Conservation (phyloP, 2,329 filamentous ascomycete species). For the Talaromyces atroroseus region DNA sequence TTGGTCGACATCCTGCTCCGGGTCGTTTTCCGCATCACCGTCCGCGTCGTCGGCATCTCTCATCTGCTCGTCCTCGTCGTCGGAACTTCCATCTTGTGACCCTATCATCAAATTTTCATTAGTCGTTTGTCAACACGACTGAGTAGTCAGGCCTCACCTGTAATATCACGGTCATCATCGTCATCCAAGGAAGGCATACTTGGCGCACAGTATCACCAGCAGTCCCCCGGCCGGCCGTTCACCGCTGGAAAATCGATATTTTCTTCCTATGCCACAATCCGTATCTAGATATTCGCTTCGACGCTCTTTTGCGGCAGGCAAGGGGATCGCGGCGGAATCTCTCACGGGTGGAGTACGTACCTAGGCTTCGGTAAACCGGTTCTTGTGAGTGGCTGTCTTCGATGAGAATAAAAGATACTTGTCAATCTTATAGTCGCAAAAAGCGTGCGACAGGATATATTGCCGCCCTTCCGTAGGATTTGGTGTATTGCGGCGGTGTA, state of each 20-base stretch:
- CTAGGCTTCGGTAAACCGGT: background rate
- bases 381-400: background rate
- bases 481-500: background rate
- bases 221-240: background rate
- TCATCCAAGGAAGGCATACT: conserved; percentile 31
- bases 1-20: conserved; percentile 30
- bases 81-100: conserved; percentile 46
- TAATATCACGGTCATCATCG: conserved; percentile 16
- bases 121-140: background rate
- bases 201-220: background rate
- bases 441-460: background rate
- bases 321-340: background rate
- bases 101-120: conserved; percentile 20
- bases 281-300: background rate
- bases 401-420: background rate
- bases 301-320: background rate
- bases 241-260: background rate
- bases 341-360: background rate
- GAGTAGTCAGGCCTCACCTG: conserved; percentile 6
- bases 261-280: too few species aligned
- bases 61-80: conserved; percentile 46
- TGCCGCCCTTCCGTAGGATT: background rate
- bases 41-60: conserved; percentile 37
- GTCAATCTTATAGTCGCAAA: background rate
- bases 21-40: conserved; percentile 33